A percentile compares a stretch with the other conserved stretches of the same genome.
Conservation (phyloP, 257 asterid genomes). For the Salvia hispanica region DNA sequence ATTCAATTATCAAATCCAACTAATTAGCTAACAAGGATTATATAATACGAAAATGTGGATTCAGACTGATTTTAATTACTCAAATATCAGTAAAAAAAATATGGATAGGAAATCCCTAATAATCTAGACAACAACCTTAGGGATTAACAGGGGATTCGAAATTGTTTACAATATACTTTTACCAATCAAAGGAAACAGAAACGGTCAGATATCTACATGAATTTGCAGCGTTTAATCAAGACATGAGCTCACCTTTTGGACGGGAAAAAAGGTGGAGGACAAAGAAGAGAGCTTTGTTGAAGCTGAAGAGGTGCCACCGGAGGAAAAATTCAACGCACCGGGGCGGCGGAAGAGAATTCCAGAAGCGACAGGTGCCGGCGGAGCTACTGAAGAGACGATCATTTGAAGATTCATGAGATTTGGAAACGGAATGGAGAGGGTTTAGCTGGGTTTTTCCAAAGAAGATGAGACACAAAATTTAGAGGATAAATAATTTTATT, state of each 20-base stretch:
- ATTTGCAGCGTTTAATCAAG: not conserved
- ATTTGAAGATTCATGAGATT: conserved; percentile 4
- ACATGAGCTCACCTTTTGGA: conserved; percentile 9
- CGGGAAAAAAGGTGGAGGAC: conserved; percentile 13
- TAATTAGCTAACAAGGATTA: not conserved
- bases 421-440: conserved; percentile 8
- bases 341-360: conserved; percentile 22
- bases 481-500: not conserved
- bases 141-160: not conserved
- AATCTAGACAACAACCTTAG: not conserved
- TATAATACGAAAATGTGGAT: not conserved
- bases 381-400: conserved; percentile 36
- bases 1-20: not conserved
- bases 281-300: conserved; percentile 26
- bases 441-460: conserved; percentile 24
- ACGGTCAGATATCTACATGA: not conserved
- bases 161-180: not conserved
- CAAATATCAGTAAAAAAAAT: not conserved
- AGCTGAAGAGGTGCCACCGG: conserved; percentile 18
- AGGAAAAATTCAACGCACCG: not conserved
- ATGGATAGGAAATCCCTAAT: not conserved
- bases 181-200: not conserved
- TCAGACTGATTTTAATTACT: not conserved
- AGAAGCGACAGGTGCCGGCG: conserved; percentile 29
- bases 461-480: not conserved